Base-by-base conservation (phyloP, 352 stramenopile species). In the Pythium folliculosum region DNA sequence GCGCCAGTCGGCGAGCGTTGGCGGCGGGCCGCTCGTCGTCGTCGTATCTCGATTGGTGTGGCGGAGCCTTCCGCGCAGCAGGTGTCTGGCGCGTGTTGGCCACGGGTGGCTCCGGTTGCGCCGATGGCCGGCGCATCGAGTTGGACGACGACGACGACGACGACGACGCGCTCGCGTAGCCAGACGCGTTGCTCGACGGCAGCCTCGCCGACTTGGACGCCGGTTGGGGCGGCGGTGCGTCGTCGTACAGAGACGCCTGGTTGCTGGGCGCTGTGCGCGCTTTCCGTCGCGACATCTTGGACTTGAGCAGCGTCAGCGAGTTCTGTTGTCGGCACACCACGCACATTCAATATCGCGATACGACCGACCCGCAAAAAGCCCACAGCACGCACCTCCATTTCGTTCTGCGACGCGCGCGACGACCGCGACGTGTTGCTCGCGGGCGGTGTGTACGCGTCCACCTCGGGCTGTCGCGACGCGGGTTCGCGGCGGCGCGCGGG, bases 211-310 rank as follows among this genome's bases (percentile, higher is more conserved):
- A 71, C 27, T 80, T 72, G 43, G 67, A 69, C 25, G 59, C 38
- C 0, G 74, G 60, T 5, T 69, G 71, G 0, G 71, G 76, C 8
- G 72, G 71, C 10, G 63, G 80, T 53, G 84, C 77, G 37, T 91
- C 85, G 12, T 88, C 70, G 48, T 91, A 91, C 22, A 91, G 70
- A 4, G 83, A 91, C 14, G 81, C 75, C 19, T 85, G 76, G 38
- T 92, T 89, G 10, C 82, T 92, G 2, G 83, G 86, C 5, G 86
- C 83, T 32, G 77, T 91, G n/a, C 84, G 80, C 0, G 80, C 75
- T 65, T 91, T 92, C 37, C 80, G 75, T 23, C 80, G 77, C 52
- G 82, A 90, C 82, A 94, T 90, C 53, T 92, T 94, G 7, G 84
- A 91, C 57, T 94, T 94, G 44, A 94, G 76, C 5, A 94, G 72